Evolutionary conservation across 75 land plant species (phyloP).

Genomic region (Pinus taeda): DNA sequence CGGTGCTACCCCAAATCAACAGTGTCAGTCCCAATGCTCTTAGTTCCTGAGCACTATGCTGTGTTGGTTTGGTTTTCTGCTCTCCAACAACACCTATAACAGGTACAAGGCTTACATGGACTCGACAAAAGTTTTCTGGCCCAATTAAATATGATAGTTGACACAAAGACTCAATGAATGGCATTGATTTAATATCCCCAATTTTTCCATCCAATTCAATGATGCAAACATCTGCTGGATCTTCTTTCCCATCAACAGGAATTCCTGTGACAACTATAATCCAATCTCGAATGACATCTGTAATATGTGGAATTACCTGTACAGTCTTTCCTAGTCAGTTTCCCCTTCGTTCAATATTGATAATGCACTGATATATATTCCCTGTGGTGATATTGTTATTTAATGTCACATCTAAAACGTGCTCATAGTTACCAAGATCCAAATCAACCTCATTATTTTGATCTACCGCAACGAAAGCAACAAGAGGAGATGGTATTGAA

Average conservation of each 20-base stretch:
- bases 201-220: conserved; percentile 65
- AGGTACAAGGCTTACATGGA: conserved; percentile 69
- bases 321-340: conserved; percentile 95
- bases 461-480: too few relatives aligned
- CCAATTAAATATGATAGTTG: conserved; percentile 61
- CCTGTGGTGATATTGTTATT: conserved; percentile 95
- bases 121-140: conserved; percentile 51
- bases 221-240: conserved; percentile 55
- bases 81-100: conserved; percentile 67
- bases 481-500: too few relatives aligned
- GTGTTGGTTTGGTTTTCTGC: conserved; percentile 76
- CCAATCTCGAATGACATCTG: conserved; percentile 53
- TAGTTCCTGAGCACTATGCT: conserved; percentile 60
- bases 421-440: conserved; percentile 92
- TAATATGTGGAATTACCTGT: conserved; percentile 70
- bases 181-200: conserved; percentile 97
- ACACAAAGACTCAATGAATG: conserved; percentile 85
- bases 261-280: conserved; percentile 38
- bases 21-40: conserved; percentile 62
- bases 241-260: conserved; percentile 58
- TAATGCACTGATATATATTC: conserved; percentile 92
- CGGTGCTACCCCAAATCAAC: too few relatives aligned
- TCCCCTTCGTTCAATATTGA: conserved; percentile 82
- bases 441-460: conserved; percentile 62
- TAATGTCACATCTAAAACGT: conserved; percentile 85